Conservation (phyloP, 2,329 filamentous ascomycete species). For the Ascochyta rabiei region DNA sequence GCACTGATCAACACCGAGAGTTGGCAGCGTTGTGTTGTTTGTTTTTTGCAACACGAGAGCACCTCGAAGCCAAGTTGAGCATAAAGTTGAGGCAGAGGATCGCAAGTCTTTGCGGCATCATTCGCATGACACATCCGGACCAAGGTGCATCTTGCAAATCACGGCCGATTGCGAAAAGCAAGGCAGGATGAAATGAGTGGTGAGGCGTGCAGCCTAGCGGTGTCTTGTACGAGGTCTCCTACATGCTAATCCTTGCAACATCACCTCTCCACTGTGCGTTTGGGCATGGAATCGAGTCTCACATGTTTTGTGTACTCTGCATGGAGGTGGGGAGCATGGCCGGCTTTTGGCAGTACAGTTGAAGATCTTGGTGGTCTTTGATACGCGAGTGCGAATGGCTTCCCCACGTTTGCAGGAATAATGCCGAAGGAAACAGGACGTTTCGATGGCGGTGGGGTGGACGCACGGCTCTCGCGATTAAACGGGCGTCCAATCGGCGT, state of each 20-base stretch:
- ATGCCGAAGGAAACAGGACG: conserved; percentile 1
- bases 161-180: background rate
- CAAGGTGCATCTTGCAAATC: no score
- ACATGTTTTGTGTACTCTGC: background rate
- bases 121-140: no score
- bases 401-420: conserved; percentile 5
- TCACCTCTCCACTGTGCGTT: no score
- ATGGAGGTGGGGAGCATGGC: background rate
- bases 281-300: no score
- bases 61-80: no score
- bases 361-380: background rate
- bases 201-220: background rate
- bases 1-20: no score
- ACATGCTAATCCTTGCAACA: background rate
- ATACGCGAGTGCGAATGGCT: background rate
- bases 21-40: no score
- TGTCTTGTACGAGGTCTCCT: background rate
- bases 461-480: conserved; percentile 7
- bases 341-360: background rate
- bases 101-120: no score
- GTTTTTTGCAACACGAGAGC: no score
- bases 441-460: background rate
- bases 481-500: conserved; percentile 12
- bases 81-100: no score
- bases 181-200: background rate